phyloP scores from a whole-genome alignment of 1,284 basidiomycete species.

The Phellopilus nigrolimitatus region DNA sequence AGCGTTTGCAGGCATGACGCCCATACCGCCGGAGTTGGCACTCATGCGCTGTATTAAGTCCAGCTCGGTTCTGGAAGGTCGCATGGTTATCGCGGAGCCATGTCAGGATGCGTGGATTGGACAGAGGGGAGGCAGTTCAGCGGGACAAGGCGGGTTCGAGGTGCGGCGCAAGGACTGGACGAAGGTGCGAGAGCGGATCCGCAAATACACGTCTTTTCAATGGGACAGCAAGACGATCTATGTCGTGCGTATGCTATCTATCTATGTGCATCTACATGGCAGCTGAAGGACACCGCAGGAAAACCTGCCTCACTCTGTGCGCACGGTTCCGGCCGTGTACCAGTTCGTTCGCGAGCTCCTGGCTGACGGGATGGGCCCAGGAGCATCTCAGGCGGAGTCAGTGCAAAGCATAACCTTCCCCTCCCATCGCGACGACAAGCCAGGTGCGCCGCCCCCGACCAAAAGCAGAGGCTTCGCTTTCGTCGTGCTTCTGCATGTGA shows the following conservation, averaged over 20 bases:
- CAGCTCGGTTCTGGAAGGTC: constrained; percentile 46
- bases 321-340: constrained; percentile 43
- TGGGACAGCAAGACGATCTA: constrained; percentile 66
- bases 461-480: constrained; percentile 72
- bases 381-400: constrained; percentile 22
- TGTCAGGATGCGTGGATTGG: constrained; percentile 37
- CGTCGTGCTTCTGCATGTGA: constrained; percentile 42
- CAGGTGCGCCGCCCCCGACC: constrained; percentile 37
- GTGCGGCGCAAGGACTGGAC: constrained; percentile 48
- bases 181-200: constrained; percentile 26
- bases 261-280: background rate
- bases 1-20: constrained; percentile 1
- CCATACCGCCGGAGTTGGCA: constrained; percentile 38
- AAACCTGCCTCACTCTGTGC: constrained; percentile 54
- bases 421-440: constrained; percentile 55
- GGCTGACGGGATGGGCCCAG: constrained; percentile 18
- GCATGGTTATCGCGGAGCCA: constrained; percentile 48
- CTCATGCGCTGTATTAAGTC: constrained; percentile 48
- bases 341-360: constrained; percentile 42
- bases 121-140: constrained; percentile 27
- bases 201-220: constrained; percentile 36
- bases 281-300: constrained; percentile 41
- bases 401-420: constrained; percentile 55
- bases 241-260: constrained; percentile 40
- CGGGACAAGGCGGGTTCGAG: constrained; percentile 46